These are phyloP conservation scores for Venturia effusa DNA, from an alignment of 2,329 filamentous ascomycete genomes.

Conservation along the genomic window DNA sequence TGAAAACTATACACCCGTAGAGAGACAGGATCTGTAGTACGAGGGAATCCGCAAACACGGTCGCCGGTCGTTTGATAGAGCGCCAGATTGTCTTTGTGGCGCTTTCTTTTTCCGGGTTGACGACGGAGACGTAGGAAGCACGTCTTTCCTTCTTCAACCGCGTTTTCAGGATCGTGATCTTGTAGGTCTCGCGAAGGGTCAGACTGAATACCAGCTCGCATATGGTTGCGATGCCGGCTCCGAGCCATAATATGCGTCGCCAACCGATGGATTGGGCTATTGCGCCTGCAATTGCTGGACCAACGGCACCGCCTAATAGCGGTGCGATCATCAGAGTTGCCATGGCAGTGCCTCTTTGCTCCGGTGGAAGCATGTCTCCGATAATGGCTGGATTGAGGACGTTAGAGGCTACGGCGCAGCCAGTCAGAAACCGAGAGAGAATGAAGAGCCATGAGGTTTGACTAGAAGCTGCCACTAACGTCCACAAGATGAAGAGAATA, in stretches of 20 bases:
- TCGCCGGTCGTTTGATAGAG: conserved; percentile 30
- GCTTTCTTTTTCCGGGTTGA: conserved; percentile 13
- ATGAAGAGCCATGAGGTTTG: conserved; percentile 30
- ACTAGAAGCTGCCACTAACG: conserved; percentile 28
- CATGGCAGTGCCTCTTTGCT: conserved; percentile 49
- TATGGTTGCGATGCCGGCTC: conserved; percentile 34
- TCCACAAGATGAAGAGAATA: conserved; percentile 34
- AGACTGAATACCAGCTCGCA: conserved; percentile 42
- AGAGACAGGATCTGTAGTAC: conserved; percentile 43
- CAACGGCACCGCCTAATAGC: conserved; percentile 45
- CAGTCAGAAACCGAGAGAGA: conserved; percentile 32
- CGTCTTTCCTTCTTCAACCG: conserved; percentile 17
- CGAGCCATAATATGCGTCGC: conserved; percentile 43
- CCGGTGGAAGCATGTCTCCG: conserved; percentile 49
- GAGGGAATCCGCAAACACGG: conserved; percentile 36
- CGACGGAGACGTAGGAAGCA: conserved; percentile 13
- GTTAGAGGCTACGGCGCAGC: conserved; percentile 35
- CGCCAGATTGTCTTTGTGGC: conserved; percentile 21
- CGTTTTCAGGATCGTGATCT: conserved; percentile 40
- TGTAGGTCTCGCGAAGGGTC: conserved; percentile 51
- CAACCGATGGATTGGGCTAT: conserved; percentile 46
- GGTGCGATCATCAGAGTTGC: conserved; percentile 47
- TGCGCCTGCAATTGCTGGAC: conserved; percentile 44
- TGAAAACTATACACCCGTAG: conserved; percentile 32
- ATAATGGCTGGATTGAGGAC: conserved; percentile 54